phyloP scores from a whole-genome alignment of 148 eudicot species.

The Vaccinium vitisidaea region DNA sequence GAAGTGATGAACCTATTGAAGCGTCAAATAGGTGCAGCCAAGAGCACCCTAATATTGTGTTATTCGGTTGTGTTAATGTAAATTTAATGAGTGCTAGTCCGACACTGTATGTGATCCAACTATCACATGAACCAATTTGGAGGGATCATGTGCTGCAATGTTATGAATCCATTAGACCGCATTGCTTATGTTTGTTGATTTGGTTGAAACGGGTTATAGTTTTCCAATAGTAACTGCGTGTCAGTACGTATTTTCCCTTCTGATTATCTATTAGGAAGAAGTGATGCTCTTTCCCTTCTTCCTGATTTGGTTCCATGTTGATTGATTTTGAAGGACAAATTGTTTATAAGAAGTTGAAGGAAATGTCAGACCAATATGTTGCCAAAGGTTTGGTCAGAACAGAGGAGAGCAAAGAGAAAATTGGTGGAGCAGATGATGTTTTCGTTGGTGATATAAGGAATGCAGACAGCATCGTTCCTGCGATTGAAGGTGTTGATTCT shows the following conservation, averaged over 20 bases:
- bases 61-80: neutral
- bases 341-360: constrained; percentile 85
- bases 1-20: neutral
- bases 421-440: constrained; percentile 94
- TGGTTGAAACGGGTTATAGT: neutral
- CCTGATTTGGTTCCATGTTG: neutral
- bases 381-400: constrained; percentile 84
- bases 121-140: neutral
- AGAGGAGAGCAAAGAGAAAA: constrained; percentile 76
- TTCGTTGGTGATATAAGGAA: constrained; percentile 74
- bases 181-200: neutral
- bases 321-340: constrained; percentile 62
- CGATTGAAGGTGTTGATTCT: constrained; percentile 73
- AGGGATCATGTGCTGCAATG: neutral
- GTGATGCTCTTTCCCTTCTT: neutral
- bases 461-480: constrained; percentile 61
- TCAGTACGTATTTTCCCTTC: neutral
- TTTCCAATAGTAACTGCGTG: neutral
- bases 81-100: neutral
- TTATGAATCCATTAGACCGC: neutral
- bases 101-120: neutral
- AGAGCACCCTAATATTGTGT: neutral
- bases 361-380: constrained; percentile 57
- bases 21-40: neutral
- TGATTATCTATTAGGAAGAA: neutral